These are phyloP conservation scores for Geranium rotundifolium DNA, from an alignment of 345 rosid genomes.

Conservation along the genomic window DNA sequence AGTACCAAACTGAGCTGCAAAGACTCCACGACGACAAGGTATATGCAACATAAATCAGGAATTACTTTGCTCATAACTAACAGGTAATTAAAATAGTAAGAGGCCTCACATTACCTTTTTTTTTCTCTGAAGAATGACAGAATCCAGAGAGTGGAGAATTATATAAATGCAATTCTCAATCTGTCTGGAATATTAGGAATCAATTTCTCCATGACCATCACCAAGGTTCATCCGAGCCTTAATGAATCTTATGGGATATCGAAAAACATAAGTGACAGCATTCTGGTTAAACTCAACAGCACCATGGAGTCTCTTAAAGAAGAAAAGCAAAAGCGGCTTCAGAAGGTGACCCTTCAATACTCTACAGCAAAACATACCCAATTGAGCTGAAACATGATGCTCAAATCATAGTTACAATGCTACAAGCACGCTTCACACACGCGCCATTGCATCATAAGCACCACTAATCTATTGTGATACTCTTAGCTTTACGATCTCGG, in stretches of 20 bases:
- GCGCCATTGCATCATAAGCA: not conserved
- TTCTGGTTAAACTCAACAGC: slow-evolving; percentile 63
- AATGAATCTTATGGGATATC: slow-evolving; percentile 86
- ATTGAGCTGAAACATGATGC: not conserved
- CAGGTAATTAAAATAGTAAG: not conserved
- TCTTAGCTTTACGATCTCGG: slow-evolving; percentile 82
- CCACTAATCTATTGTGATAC: slow-evolving; percentile 6
- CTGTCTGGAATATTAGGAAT: slow-evolving; percentile 69
- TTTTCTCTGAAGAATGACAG: slow-evolving; percentile 54
- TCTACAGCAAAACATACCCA: not conserved
- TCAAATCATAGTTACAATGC: not conserved
- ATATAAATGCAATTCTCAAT: slow-evolving; percentile 46
- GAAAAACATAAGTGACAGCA: slow-evolving; percentile 76
- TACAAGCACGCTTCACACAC: not conserved
- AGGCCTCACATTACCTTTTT: not conserved
- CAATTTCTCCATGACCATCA: slow-evolving; percentile 90
- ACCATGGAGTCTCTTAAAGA: slow-evolving; percentile 74
- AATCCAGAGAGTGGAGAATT: slow-evolving; percentile 70
- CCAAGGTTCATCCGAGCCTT: slow-evolving; percentile 90
- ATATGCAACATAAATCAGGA: not conserved
- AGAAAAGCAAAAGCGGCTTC: slow-evolving; percentile 67
- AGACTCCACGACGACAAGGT: slow-evolving; percentile 87
- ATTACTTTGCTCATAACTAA: not conserved
- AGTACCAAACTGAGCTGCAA: slow-evolving; percentile 78
- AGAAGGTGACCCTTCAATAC: slow-evolving; percentile 50